A percentile compares a stretch with the other conserved stretches of the same genome.
phyloP scores from a whole-genome alignment of 176 grass and related monocot species.

The Tillandsia leiboldiana region DNA sequence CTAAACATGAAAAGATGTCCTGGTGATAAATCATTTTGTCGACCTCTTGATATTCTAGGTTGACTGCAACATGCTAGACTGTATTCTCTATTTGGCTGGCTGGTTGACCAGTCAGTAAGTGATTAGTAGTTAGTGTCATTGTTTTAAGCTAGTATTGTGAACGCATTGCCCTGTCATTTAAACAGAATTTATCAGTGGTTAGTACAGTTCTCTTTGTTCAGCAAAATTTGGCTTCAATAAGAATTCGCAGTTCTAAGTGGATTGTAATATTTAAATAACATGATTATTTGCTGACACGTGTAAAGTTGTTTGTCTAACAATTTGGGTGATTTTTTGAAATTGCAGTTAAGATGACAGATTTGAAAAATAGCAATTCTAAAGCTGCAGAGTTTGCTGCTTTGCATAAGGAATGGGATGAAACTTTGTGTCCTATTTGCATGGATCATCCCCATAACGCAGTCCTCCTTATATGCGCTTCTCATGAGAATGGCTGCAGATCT shows the following conservation, averaged over 20 bases:
- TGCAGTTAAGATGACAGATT: constrained; percentile 74
- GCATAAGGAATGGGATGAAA: constrained; percentile 94
- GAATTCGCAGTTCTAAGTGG: neutral
- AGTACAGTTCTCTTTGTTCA: neutral
- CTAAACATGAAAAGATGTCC: too few relatives aligned
- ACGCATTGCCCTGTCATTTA: neutral
- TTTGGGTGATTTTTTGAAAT: constrained; percentile 50
- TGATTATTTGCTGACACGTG: neutral
- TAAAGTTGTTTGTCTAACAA: constrained; percentile 29
- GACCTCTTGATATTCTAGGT: too few relatives aligned
- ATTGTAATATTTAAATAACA: neutral
- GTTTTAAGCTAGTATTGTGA: neutral
- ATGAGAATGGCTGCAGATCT: constrained; percentile 82
- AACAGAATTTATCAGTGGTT: neutral
- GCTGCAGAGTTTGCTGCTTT: constrained; percentile 45
- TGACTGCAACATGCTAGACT: too few relatives aligned
- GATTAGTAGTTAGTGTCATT: neutral
- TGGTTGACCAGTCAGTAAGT: too few relatives aligned
- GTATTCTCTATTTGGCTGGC: too few relatives aligned
- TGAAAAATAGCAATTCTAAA: constrained; percentile 50
- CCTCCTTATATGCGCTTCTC: constrained; percentile 80
- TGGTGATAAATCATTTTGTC: too few relatives aligned
- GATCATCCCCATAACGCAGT: constrained; percentile 98
- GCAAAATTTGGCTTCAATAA: neutral
- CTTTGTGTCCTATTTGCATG: constrained; percentile 97